These are phyloP conservation scores for Fragaria iinumae DNA, from an alignment of 306 rosid genomes.

Conservation along the genomic window DNA sequence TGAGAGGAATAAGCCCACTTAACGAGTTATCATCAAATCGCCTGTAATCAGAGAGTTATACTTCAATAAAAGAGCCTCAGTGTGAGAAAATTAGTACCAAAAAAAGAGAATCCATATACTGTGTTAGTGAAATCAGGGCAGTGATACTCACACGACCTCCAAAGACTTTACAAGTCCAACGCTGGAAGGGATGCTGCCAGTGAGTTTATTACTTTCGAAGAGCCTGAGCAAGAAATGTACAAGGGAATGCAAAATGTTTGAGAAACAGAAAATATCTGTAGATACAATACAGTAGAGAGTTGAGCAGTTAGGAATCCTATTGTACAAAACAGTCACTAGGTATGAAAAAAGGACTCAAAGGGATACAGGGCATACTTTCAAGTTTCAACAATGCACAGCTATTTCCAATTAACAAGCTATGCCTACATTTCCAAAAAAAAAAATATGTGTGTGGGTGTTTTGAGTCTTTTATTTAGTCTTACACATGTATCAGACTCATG, in stretches of 20 bases:
- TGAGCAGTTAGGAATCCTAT: not conserved
- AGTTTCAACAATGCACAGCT: not conserved
- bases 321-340: not conserved
- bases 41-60: slow-evolving; percentile 19
- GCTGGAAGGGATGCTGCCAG: slow-evolving; percentile 56
- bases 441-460: not conserved
- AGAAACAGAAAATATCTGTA: not conserved
- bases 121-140: not conserved
- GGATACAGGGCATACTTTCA: not conserved
- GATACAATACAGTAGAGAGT: not conserved
- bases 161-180: slow-evolving; percentile 47
- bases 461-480: slow-evolving; percentile 28
- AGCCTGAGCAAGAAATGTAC: not conserved
- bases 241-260: not conserved
- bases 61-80: not conserved
- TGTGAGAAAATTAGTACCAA: not conserved
- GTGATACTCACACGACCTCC: slow-evolving; percentile 63
- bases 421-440: not conserved
- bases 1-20: slow-evolving; percentile 43
- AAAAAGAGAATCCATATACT: not conserved
- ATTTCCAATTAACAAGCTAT: not conserved
- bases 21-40: slow-evolving; percentile 50
- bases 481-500: slow-evolving; percentile 60
- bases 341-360: not conserved
- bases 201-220: slow-evolving; percentile 46